These are phyloP conservation scores for Kwoniella shivajii DNA, from an alignment of 1,284 basidiomycete species.

Conservation along the genomic window DNA sequence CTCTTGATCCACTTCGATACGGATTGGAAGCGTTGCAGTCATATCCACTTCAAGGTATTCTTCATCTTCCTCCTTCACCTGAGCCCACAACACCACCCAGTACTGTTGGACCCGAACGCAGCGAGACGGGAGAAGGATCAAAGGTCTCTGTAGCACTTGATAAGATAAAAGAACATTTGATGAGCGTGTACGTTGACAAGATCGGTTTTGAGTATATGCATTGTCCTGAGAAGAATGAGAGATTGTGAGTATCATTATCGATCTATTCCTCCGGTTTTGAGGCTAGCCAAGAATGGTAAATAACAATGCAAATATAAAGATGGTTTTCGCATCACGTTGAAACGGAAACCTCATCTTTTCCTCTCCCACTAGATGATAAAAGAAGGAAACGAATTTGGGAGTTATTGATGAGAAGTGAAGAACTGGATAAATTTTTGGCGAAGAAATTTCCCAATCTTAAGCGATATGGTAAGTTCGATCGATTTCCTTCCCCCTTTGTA, in stretches of 20 bases:
- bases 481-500: not conserved
- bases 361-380: slow-evolving; percentile 43
- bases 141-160: slow-evolving; percentile 62
- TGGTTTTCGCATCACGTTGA: slow-evolving; percentile 86
- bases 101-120: slow-evolving; percentile 52
- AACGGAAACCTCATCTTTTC: slow-evolving; percentile 57
- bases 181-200: slow-evolving; percentile 72
- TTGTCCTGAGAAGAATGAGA: slow-evolving; percentile 42
- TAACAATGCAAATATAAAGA: too few relatives aligned
- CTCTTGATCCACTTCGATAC: slow-evolving; percentile 75
- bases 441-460: slow-evolving; percentile 52
- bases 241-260: slow-evolving; percentile 27
- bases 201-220: slow-evolving; percentile 79
- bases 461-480: slow-evolving; percentile 36
- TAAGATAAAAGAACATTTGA: slow-evolving; percentile 70
- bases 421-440: slow-evolving; percentile 62
- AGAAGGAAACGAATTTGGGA: slow-evolving; percentile 65
- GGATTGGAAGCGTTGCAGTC: slow-evolving; percentile 63
- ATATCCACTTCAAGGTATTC: slow-evolving; percentile 76
- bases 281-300: too few relatives aligned
- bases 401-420: slow-evolving; percentile 72
- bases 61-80: slow-evolving; percentile 33
- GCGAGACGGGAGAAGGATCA: slow-evolving; percentile 59
- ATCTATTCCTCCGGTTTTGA: not conserved
- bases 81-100: slow-evolving; percentile 38